These are phyloP conservation scores for Candida parachauliodes DNA, from an alignment of 805 yeast genomes.

Conservation along the genomic window DNA sequence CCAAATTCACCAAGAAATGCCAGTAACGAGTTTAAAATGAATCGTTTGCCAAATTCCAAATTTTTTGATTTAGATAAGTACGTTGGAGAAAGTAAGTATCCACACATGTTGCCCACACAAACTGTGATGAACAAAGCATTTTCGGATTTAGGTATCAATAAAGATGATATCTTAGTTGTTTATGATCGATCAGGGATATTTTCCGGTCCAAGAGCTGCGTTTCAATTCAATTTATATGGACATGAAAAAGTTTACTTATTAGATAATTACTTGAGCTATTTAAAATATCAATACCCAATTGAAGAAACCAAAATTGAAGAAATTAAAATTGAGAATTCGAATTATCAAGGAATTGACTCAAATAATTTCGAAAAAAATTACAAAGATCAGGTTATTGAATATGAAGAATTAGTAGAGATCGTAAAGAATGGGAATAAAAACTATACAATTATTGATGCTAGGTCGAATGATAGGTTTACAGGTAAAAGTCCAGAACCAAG, in stretches of 20 bases:
- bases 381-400: slow-evolving; percentile 53
- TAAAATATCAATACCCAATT: slow-evolving; percentile 41
- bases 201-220: slow-evolving; percentile 86
- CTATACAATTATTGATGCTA: slow-evolving; percentile 73
- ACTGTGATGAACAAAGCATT: slow-evolving; percentile 52
- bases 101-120: slow-evolving; percentile 84
- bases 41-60: slow-evolving; percentile 62
- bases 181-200: slow-evolving; percentile 86
- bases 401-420: slow-evolving; percentile 60
- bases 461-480: slow-evolving; percentile 68
- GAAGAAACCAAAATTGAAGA: slow-evolving; percentile 27
- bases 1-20: slow-evolving; percentile 69
- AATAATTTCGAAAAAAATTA: slow-evolving; percentile 30
- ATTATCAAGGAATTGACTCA: slow-evolving; percentile 13
- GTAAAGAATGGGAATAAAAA: slow-evolving; percentile 48
- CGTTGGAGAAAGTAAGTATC: slow-evolving; percentile 56
- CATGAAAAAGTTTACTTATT: slow-evolving; percentile 67
- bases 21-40: slow-evolving; percentile 49
- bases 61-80: slow-evolving; percentile 77
- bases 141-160: slow-evolving; percentile 51
- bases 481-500: slow-evolving; percentile 89
- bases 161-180: slow-evolving; percentile 62
- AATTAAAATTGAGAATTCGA: slow-evolving; percentile 9
- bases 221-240: slow-evolving; percentile 82
- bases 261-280: slow-evolving; percentile 62